Base-by-base conservation (phyloP, 306 rosid genomes). In the Echinosophora koreensis region DNA sequence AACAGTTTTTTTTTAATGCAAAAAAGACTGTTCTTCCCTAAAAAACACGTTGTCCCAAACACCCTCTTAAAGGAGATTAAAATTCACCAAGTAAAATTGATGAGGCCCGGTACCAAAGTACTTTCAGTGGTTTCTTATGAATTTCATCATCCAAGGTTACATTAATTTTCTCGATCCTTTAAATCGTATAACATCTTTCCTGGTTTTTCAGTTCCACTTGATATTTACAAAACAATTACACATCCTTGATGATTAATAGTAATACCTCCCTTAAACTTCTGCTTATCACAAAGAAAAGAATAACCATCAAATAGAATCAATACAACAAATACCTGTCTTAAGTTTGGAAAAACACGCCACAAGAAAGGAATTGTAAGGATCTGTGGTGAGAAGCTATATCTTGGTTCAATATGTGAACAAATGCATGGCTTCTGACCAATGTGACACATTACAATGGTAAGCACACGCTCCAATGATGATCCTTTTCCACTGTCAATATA, bases 341-440 rank as follows among this genome's bases (percentile, higher is more conserved):
- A 81, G 84, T 81, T 76, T 8, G 97, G 95, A 81, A 95, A 88
- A 82, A 81, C 80, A 81, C 82, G 86, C 98, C 98, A 95, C 78
- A 92, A 49, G 83, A 89, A 89, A 77, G 97, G 97, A 87, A 95
- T 57, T 6, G 97, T 90, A 77, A 95, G 92, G 86, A 95, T 95
- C 83, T 95, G 99, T 52, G 88, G 84, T 50, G 92, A 89, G 87
- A 95, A 90, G 82, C 97, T 90, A 91, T 89, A 88, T 71, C 76
- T 84, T 69, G 88, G 83, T 84, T 91, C 88, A 50, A 77, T 76
- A 68, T 84, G 71, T 66, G 91, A 51, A 81, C 97, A 95, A 38
- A 74, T 75, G 69, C 99, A 95, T 34, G 97, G 92, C 71, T 80
- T 77, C 81, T 86, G 89, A 77, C 97, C 92, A 75, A 84, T 84